Base-by-base conservation (phyloP, 331 rosid genomes). In the Arachis monticola region DNA sequence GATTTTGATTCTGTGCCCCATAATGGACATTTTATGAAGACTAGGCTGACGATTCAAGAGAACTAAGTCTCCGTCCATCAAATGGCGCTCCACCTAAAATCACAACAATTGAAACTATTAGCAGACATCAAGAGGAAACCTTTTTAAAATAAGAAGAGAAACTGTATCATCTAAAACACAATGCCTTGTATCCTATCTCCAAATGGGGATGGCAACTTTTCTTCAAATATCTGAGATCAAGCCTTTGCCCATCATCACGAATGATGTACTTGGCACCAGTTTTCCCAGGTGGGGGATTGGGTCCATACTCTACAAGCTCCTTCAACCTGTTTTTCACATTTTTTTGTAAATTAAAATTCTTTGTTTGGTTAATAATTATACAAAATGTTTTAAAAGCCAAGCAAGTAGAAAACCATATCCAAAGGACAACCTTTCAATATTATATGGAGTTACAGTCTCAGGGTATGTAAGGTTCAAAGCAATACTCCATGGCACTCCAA, bases 281-380 rank as follows among this genome's bases (percentile, higher is more conserved):
- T 92, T 95, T 95, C 44, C 99, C 99, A 22, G 99, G 97, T 0
- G 99, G 99, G 60, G 99, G 99, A 84, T 95, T 97, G n/a, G 99
- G 98, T n/a, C 99, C 99, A 44, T 92, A 82, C 82, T 95, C 98
- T 61, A 95, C 99, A 59, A 95, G 98, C 84, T 92, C 98, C 92
- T 95, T 95, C 80, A 95, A 82, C 78, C 98, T 93, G 82, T 72
- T 71, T 60, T 50, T 38, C 30, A 30, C 17, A 66, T 66, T 68
- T 27, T 22, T 22, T 22, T 22, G 27, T 22, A 22, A 22, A 22
- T 22, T 22, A 22, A 22, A 22, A 22, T 22, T 22, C 27, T 22
- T 32, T 32, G n/a, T 6, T 17, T 14, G 3, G 27, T 62, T 32
- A 51, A 60, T 69, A n/a, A 50, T 11, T 45, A 38, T 6, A 53